Conservation (phyloP, 2,329 filamentous ascomycete species). For the Cordyceps farinosa region DNA sequence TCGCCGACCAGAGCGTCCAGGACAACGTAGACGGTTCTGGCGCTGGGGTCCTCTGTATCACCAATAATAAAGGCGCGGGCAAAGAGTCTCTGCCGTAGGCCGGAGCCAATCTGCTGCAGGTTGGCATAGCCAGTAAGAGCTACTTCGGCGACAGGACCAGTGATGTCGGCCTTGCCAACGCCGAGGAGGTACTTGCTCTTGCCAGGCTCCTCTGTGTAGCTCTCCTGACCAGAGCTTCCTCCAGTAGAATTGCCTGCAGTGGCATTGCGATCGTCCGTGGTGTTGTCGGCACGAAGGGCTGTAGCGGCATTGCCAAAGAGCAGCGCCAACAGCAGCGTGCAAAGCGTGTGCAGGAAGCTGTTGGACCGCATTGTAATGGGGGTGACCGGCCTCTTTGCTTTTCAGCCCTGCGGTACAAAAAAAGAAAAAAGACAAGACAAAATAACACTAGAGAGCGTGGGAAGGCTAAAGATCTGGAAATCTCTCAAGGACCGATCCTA, state of each 20-base stretch:
- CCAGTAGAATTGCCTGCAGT: background rate
- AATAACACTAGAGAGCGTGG: too few relatives aligned
- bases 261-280: background rate
- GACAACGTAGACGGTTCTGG: constrained; percentile 82
- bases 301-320: background rate
- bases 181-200: constrained; percentile 47
- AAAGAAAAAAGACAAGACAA: too few relatives aligned
- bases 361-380: background rate
- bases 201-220: background rate
- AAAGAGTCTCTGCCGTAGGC: constrained; percentile 82
- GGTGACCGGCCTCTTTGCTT: background rate
- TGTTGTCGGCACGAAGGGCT: background rate
- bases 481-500: background rate
- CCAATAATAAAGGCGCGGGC: constrained; percentile 86
- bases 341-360: background rate
- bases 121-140: constrained; percentile 92
- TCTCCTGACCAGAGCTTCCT: background rate
- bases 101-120: constrained; percentile 74
- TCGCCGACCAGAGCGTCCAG: constrained; percentile 81
- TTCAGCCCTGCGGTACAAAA: too few relatives aligned
- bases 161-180: constrained; percentile 57
- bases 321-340: background rate
- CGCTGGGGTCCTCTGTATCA: constrained; percentile 57
- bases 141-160: constrained; percentile 81
- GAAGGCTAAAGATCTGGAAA: background rate